Evolutionary conservation across 2,329 filamentous ascomycete species (phyloP), one percentile per base, ranked within the genome.

Genomic region (Curvularia hawaiiensis): DNA sequence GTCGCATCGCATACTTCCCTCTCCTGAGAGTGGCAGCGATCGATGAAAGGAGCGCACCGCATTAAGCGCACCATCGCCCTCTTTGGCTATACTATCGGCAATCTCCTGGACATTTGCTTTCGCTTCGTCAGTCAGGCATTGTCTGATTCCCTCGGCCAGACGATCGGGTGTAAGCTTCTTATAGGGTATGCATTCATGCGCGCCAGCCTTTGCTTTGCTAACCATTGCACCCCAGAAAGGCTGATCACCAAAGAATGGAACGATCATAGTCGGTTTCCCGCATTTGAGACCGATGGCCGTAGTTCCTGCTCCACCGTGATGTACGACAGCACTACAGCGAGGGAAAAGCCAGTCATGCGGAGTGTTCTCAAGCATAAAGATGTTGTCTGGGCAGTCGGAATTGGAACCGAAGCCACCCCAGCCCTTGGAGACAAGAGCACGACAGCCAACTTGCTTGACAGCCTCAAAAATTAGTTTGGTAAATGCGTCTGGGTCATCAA

Each of bases 171-270:
- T 85, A 2, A 92, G 74, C 10, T 82, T 76, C 75, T 90, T 91
- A 76, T 90, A 90, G 0, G 88, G 88, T 9, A 91, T 82, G 53
- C 75, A 77, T 1, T 88, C 84, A 54, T 79, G 76, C 0, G 89
- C 87, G 0, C 90, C 90, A 0, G 88, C 89, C 26, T 84, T 83
- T 1, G 86, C 82, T 33, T 81, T 84, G 4, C 81, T 82, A 1
- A 92, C 82, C 85, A 90, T 90, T 18, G 81, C 80, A 2, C 89
- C 90, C 90, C 90, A 92, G 70, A 92, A 92, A 48, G 88, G 84
- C 72, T 92, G 90, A 68, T 92, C 90, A 3, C 90, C 90, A 63
- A 92, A 92, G 76, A 92, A 92, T 0, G 90, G 90, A 2, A 92
- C 87, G 26, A 92, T 84, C 84, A 91, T 89, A 5, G 88, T 91